These are phyloP conservation scores for Acrodontium crateriforme DNA, from an alignment of 2,329 filamentous ascomycete genomes.

Conservation along the genomic window DNA sequence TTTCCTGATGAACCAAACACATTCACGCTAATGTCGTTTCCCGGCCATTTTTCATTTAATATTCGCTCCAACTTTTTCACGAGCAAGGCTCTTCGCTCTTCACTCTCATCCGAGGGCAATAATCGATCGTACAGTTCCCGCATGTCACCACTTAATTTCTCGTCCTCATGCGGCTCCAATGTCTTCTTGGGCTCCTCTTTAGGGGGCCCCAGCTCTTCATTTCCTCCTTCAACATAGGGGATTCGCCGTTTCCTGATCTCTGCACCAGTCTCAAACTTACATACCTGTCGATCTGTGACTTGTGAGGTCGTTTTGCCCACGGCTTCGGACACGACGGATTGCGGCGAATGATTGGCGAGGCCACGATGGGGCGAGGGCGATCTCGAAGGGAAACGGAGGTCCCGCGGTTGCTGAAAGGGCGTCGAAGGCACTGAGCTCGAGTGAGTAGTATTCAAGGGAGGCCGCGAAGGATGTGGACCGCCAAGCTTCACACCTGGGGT, in stretches of 20 bases:
- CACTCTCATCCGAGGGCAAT: conserved; percentile 67
- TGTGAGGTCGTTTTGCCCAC: no score
- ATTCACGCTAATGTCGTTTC: conserved; percentile 75
- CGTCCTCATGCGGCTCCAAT: conserved; percentile 58
- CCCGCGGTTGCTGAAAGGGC: conserved; percentile 74
- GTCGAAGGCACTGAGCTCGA: conserved; percentile 90
- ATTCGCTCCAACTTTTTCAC: conserved; percentile 79
- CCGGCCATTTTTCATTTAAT: conserved; percentile 84
- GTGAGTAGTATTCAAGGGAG: conserved; percentile 37
- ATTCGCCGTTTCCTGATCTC: conserved; percentile 73
- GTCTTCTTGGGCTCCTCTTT: conserved; percentile 55
- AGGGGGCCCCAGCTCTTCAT: conserved; percentile 58
- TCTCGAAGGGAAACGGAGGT: conserved; percentile 66
- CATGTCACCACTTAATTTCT: conserved; percentile 68
- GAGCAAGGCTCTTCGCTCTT: conserved; percentile 59
- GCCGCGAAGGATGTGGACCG: conserved; percentile 12
- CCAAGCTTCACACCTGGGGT: conserved; percentile 8
- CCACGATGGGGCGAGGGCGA: conserved; percentile 66
- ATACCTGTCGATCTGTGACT: conserved; percentile 45
- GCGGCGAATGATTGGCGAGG: conserved; percentile 67
- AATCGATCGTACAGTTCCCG: conserved; percentile 71
- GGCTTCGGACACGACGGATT: conserved; percentile 80
- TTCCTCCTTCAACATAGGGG: conserved; percentile 71
- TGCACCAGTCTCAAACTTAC: conserved; percentile 79
- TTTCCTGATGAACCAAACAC: conserved; percentile 98